Base-by-base conservation (phyloP, 148 eudicot genomes). In the Linanthus parryae region DNA sequence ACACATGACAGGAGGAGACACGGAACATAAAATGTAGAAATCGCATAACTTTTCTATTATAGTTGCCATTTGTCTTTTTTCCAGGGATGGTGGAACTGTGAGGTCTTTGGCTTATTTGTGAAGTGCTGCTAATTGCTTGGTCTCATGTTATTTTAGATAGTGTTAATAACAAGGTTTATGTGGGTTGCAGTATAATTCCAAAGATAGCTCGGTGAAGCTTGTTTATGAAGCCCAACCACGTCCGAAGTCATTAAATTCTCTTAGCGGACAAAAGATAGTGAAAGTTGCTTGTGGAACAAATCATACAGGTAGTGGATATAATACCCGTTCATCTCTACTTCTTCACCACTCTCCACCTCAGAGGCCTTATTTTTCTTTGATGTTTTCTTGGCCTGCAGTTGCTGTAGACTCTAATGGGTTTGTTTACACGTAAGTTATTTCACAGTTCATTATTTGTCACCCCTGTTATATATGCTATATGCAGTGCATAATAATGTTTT, bases 201-300 rank as follows among this genome's bases (percentile, higher is more conserved):
- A 84, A 70, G 99, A 94, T 25, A 80, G 99, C 69, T 88, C 99
- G 52, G 96, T 94, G 19, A 88, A 56, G 69, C 99, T 94, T 62
- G 99, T 81, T 16, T 94, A 94, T 70, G 96, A 80, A 69, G 78
- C 96, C 58, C 99, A 94, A 66, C 82, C 99, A 13, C 91, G 86
- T 19, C 99, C 99, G 21, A 88, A 75, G 66, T 82, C 95, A 34
- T 61, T 94, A 54, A 77, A 81, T 58, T 63, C 82, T 42, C 61
- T 94, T 52, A 68, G 96, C 41, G 85, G 73, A 53, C 88, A 94
- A 64, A 88, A 85, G 25, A 70, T 94, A 61, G 88, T 76, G 10
- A 94, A 84, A 74, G 95, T 84, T 66, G 96, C 95, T 4, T 94
- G 99, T 74, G 99, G 99, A 66, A 75, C 83, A 36, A 94, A 94